Evolutionary conservation across 2,329 filamentous ascomycete species (phyloP).

Genomic region (Colletotrichum sp.): DNA sequence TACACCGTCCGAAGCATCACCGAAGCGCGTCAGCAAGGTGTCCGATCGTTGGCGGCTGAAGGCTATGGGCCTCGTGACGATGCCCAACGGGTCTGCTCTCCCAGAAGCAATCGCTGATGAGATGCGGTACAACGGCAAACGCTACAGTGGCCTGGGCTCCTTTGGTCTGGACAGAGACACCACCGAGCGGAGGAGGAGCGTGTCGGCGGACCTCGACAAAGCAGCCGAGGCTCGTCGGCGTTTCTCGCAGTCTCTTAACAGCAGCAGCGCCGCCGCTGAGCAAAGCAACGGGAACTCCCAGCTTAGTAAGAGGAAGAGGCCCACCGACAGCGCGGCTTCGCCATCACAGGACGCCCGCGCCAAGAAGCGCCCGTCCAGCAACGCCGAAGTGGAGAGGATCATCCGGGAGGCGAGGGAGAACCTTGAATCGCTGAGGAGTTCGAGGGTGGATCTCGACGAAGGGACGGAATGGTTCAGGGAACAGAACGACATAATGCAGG

Average conservation of each 20-base stretch:
- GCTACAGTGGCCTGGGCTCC: constrained; percentile 40
- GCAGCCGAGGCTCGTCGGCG: constrained; percentile 17
- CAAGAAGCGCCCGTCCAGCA: constrained; percentile 34
- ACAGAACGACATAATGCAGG: constrained; percentile 48
- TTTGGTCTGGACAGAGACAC: constrained; percentile 35
- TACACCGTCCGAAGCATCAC: constrained; percentile 3
- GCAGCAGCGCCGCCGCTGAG: neutral
- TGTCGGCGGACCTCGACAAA: constrained; percentile 39
- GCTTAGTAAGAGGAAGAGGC: constrained; percentile 27
- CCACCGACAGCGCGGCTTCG: constrained; percentile 1
- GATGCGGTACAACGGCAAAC: constrained; percentile 45
- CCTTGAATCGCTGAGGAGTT: constrained; percentile 40
- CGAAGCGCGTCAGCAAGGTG: constrained; percentile 37
- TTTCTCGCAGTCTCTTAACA: constrained; percentile 20
- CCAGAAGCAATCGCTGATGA: constrained; percentile 56
- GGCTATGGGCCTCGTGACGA: constrained; percentile 56
- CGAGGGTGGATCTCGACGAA: constrained; percentile 51
- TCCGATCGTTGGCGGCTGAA: constrained; percentile 53
- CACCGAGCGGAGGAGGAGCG: constrained; percentile 19
- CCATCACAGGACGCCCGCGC: constrained; percentile 20
- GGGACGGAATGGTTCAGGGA: constrained; percentile 51
- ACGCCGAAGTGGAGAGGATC: constrained; percentile 38
- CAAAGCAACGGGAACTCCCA: constrained; percentile 21
- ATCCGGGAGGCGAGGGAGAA: constrained; percentile 45
- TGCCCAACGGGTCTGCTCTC: constrained; percentile 58